A percentile compares a stretch with the other conserved stretches of the same genome.
Conservation (phyloP, 371 early-diverging fungal genomes). For the Chytridiales sp. region DNA sequence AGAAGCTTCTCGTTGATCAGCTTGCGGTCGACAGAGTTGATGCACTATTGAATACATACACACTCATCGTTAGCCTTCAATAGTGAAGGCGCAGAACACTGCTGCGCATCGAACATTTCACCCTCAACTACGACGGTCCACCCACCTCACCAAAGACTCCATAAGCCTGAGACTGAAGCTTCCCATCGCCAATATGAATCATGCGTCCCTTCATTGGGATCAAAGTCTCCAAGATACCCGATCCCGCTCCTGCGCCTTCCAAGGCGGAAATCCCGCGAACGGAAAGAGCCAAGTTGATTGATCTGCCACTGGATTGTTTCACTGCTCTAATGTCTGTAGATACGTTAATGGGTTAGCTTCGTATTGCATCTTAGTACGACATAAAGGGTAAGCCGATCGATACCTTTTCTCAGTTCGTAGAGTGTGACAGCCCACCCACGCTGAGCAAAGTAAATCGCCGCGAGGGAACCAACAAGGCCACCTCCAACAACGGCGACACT, state of each 20-base stretch:
- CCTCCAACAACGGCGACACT: conserved; percentile 76
- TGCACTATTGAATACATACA: conserved; percentile 58
- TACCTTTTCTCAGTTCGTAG: conserved; percentile 85
- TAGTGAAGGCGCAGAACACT: no score
- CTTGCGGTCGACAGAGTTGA: conserved; percentile 91
- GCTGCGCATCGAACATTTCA: no score
- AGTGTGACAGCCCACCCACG: conserved; percentile 87
- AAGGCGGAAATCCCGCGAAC: conserved; percentile 86
- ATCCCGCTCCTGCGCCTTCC: conserved; percentile 67
- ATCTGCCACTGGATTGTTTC: conserved; percentile 56
- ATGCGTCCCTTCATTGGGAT: conserved; percentile 94
- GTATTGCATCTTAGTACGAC: conserved; percentile 6
- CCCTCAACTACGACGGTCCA: not conserved
- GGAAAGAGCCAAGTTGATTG: conserved; percentile 94
- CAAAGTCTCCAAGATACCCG: conserved; percentile 63
- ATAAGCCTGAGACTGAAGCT: conserved; percentile 78
- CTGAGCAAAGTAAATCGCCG: conserved; percentile 88
- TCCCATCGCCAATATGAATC: conserved; percentile 79
- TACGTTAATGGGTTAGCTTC: not conserved
- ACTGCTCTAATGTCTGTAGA: conserved; percentile 46
- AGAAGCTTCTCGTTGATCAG: conserved; percentile 79
- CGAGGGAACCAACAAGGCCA: conserved; percentile 89
- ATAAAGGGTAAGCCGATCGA: not conserved
- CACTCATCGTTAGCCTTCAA: no score
- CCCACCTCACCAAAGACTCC: conserved; percentile 82